A percentile compares a stretch with the other conserved stretches of the same genome.
Evolutionary conservation across 192 early-diverging fungal genomes (phyloP).

Genomic region (Coemansia sp.): DNA sequence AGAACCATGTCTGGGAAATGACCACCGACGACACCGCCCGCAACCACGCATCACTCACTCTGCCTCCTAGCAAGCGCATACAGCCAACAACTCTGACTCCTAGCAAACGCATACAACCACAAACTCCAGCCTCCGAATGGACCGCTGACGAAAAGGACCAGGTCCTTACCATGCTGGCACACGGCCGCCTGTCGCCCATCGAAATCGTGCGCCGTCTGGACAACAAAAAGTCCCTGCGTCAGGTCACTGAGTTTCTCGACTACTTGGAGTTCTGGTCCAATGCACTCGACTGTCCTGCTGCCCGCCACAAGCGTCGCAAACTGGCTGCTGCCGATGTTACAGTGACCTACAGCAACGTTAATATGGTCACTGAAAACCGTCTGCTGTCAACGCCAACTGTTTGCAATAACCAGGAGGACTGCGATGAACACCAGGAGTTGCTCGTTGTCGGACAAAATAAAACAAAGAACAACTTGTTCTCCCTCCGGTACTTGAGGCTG

Average conservation of each 20-base stretch:
- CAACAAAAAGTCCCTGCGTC: constrained; percentile 37
- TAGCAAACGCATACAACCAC: not conserved
- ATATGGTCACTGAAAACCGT: not conserved
- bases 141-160: constrained; percentile 31
- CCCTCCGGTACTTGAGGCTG: not conserved
- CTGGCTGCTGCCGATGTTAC: not conserved
- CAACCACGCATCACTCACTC: too few species aligned
- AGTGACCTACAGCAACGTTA: not conserved
- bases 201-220: constrained; percentile 20
- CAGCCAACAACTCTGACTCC: too few species aligned
- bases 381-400: too few species aligned
- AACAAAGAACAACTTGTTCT: too few species aligned
- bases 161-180: constrained; percentile 14
- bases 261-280: constrained; percentile 23
- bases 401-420: too few species aligned
- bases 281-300: not conserved
- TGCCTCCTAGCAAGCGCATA: too few species aligned
- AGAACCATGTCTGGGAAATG: too few species aligned
- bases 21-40: too few species aligned
- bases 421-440: too few species aligned
- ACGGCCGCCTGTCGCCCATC: constrained; percentile 22
- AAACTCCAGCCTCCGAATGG: constrained; percentile 8
- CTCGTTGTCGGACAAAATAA: too few species aligned
- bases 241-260: constrained; percentile 47
- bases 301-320: not conserved